These are phyloP conservation scores for Ascobolus immersus DNA, from an alignment of 495 filamentous ascomycete species.

Conservation along the genomic window DNA sequence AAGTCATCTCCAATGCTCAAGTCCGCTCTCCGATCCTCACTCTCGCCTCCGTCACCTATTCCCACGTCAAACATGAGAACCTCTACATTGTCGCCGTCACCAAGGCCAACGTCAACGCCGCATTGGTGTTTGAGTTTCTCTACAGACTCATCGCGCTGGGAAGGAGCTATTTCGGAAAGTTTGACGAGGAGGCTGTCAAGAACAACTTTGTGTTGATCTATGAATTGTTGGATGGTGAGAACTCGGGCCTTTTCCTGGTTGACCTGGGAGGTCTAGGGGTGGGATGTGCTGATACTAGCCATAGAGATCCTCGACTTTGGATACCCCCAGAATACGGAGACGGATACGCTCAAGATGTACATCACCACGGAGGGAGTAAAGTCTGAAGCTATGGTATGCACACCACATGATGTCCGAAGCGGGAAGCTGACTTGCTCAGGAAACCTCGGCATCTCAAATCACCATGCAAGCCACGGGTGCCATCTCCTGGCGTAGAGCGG, in stretches of 20 bases:
- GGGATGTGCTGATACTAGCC: too few relatives aligned
- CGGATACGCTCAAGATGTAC: constrained; percentile 98
- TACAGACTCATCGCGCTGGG: constrained; percentile 77
- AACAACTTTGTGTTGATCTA: constrained; percentile 99
- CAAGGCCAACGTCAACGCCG: constrained; percentile 98
- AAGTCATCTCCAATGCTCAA: constrained; percentile 96
- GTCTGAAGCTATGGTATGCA: constrained; percentile 42
- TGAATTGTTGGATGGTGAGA: constrained; percentile 81
- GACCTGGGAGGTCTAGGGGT: too few relatives aligned
- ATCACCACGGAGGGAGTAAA: constrained; percentile 99
- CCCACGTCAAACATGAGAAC: constrained; percentile 98
- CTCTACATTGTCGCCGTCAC: constrained; percentile 96
- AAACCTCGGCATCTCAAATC: constrained; percentile 47
- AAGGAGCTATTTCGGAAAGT: constrained; percentile 92
- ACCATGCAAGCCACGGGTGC: constrained; percentile 98
- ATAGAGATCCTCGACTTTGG: constrained; percentile 96
- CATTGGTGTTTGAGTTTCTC: constrained; percentile 92
- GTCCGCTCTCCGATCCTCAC: constrained; percentile 95
- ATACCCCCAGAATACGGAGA: constrained; percentile 97
- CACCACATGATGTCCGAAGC: constrained; percentile 4
- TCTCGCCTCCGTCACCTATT: constrained; percentile 91
- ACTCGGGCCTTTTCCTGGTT: constrained; percentile 6
- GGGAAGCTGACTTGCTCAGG: not conserved
- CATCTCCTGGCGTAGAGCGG: constrained; percentile 82
- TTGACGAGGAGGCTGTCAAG: constrained; percentile 98